Base-by-base conservation (phyloP, 495 filamentous ascomycete genomes). In the Hypoxylon lienhwacheense region DNA sequence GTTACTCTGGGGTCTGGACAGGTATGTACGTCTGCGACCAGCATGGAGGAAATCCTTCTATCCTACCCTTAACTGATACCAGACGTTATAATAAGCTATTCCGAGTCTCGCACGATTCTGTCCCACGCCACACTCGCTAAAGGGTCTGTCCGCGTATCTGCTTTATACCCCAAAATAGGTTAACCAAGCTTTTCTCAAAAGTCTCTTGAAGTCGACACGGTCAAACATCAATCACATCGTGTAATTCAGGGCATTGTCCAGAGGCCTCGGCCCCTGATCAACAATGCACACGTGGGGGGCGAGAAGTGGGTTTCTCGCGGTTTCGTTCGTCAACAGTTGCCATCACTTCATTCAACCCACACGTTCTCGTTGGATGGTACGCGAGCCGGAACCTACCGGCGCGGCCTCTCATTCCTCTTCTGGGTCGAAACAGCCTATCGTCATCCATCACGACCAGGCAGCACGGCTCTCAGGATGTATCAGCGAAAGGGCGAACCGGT, bases 1-100 rank as follows among this genome's bases (percentile, higher is more conserved):
- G n/a, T n/a, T n/a, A n/a, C n/a, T n/a, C n/a, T n/a, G n/a, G n/a
- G n/a, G n/a, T n/a, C n/a, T n/a, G n/a, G n/a, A n/a, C n/a, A n/a
- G n/a, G n/a, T n/a, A n/a, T n/a, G n/a, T n/a, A n/a, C n/a, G n/a
- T n/a, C n/a, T n/a, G n/a, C n/a, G n/a, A n/a, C n/a, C n/a, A n/a
- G n/a, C n/a, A n/a, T 28, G n/a, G 1, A 5, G 7, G 3, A 26
- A 43, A 48, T 48, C 36, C 36, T 55, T 16, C 24, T 12, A 26
- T 47, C 41, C 43, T 21, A 45, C 42, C 20, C 22, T 37, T 32
- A 33, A 32, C 7, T 14, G 33, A 37, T 19, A 31, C 11, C 36
- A 12, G 29, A 55, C 44, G 44, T 48, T 48, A 55, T 48, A 50
- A 50, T 40, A 57, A 57, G 53, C 25, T 57, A 32, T 49, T 53